Evolutionary conservation across 441 rosid species (phyloP).

Genomic region (Populus hybrid): DNA sequence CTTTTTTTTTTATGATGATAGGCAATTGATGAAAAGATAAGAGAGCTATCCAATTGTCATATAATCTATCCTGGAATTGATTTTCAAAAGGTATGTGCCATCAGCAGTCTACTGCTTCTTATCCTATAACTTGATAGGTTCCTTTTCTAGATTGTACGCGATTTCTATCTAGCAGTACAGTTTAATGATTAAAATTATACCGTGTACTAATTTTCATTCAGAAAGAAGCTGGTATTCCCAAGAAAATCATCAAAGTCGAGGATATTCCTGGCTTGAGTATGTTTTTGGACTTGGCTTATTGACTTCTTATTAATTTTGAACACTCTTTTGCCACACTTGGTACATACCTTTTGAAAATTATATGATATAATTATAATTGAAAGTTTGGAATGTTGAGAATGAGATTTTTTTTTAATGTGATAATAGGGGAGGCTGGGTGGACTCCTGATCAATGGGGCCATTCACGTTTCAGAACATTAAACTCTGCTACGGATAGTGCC

Average conservation of each 20-base stretch:
- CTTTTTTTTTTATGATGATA: conserved; percentile 36
- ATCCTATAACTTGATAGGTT: not conserved
- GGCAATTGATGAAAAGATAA: conserved; percentile 98
- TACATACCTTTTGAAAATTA: not conserved
- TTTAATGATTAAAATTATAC: conserved; percentile 7
- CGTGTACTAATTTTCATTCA: conserved; percentile 32
- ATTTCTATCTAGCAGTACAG: not conserved
- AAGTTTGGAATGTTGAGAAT: conserved; percentile 11
- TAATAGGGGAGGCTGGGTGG: conserved; percentile 97
- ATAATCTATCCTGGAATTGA: conserved; percentile 68
- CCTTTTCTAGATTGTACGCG: not conserved
- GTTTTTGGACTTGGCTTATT: conserved; percentile 25
- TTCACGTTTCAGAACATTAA: conserved; percentile 70
- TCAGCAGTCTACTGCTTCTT: not conserved
- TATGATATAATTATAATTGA: not conserved
- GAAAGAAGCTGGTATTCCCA: conserved; percentile 90
- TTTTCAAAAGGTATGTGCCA: conserved; percentile 68
- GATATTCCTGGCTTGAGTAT: conserved; percentile 94
- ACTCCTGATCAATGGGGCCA: conserved; percentile 97
- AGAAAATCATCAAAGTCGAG: conserved; percentile 69
- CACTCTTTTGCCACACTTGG: not conserved
- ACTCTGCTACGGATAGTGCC: conserved; percentile 45
- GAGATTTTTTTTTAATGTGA: conserved; percentile 17
- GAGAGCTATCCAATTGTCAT: conserved; percentile 94
- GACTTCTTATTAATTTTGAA: not conserved